Base-by-base conservation (phyloP, 192 early-diverging fungal species). In the Podila clonocystis region DNA sequence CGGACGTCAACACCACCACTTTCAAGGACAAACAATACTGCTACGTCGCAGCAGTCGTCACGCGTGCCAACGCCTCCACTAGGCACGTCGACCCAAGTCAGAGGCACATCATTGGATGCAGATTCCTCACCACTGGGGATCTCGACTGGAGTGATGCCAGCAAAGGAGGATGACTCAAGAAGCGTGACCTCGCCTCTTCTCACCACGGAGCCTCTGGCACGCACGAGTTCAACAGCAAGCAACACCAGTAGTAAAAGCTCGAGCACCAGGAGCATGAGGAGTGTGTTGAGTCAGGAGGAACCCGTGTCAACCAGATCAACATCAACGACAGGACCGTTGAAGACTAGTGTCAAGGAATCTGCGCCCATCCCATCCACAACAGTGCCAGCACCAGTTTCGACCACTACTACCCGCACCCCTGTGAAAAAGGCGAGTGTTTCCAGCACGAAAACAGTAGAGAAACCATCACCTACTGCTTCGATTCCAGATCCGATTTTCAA, bases 1-100 rank as follows among this genome's bases (percentile, higher is more conserved):
- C 72, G 71, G 24, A 69, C 67, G n/a, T 73, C 77, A 12, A 69
- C 77, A 13, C 70, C 77, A n/a, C 70, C 75, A 1, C 49, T 80
- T 3, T 60, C 77, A 19, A 72, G 33, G 26, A 63, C 17, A 15
- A 79, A 15, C 29, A 67, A 50, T 31, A 45, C 63, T 6, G 30
- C 34, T 1, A 38, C 61, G 5, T 38, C 65, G 4, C 64, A 64
- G 5, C 68, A 66, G 15, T 73, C 70, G 4, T 66, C 66, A 45
- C 62, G 69, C 2, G 64, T 72, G 5, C 45, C 75, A 19, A 58
- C 76, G 7, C 76, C 77, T 4, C 70, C 67, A 1, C 30, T 80
- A 9, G 61, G 69, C 4, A 24, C 41, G 12, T 9, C 28, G 30
- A 48, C 7, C 28, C 3, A 55, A 28, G 22, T 38, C n/a, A 33